Percentiles rank a stretch among this genome's conserved stretches.
Conservation (phyloP, 1,284 basidiomycete species). For the Xanthoconium separans region DNA sequence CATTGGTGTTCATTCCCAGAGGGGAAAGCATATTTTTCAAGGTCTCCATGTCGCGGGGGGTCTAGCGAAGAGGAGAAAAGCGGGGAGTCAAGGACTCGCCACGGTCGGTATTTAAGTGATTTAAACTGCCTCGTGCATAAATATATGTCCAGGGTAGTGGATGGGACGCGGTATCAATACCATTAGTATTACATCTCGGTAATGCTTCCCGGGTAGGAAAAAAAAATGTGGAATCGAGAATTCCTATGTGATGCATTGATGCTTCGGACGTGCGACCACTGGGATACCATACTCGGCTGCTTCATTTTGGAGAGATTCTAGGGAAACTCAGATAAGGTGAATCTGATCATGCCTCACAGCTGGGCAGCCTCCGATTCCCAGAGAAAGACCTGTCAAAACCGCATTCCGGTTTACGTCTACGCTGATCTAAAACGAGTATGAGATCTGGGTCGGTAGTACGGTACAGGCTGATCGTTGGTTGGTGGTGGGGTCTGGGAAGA, state of each 20-base stretch:
- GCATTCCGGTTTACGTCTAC: slow-evolving; percentile 20
- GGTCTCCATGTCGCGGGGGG: slow-evolving; percentile 48
- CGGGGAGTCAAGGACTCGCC: slow-evolving; percentile 21
- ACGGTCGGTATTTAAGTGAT: slow-evolving; percentile 35
- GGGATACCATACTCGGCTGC: slow-evolving; percentile 18
- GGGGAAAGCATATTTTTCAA: slow-evolving; percentile 62
- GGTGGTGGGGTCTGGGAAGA: slow-evolving; percentile 1
- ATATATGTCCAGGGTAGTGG: slow-evolving; percentile 31
- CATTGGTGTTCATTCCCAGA: slow-evolving; percentile 52
- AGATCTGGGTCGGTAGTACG: neutral
- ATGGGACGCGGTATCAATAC: slow-evolving; percentile 29
- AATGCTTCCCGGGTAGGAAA: slow-evolving; percentile 25
- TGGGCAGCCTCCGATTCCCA: neutral
- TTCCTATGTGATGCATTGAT: slow-evolving; percentile 8
- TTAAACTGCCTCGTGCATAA: slow-evolving; percentile 33
- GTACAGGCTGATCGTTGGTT: neutral
- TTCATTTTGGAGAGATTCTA: slow-evolving; percentile 10
- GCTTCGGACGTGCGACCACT: slow-evolving; percentile 18
- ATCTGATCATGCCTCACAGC: neutral
- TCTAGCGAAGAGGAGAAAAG: slow-evolving; percentile 20
- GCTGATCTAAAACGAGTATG: slow-evolving; percentile 1
- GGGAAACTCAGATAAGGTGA: slow-evolving; percentile 24
- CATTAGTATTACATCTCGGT: slow-evolving; percentile 26
- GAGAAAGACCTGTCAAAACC: neutral
- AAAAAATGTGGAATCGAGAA: slow-evolving; percentile 20